Evolutionary conservation across 805 yeast species (phyloP), one percentile per base, ranked within the genome.

Genomic region (Candida nonsorbophila): DNA sequence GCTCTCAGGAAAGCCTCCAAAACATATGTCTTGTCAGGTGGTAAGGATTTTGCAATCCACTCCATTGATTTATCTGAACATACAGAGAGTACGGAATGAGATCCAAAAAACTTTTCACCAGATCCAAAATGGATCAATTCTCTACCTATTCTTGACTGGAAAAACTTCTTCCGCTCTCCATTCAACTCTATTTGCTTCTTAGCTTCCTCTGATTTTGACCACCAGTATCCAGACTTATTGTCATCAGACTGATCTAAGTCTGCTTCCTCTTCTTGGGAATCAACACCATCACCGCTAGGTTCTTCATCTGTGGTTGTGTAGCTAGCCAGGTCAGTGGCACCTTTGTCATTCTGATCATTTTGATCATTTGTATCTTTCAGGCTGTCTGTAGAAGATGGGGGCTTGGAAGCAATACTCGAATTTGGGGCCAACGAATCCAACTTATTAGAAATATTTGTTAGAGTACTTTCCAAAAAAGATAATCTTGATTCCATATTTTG

Each of bases 81-180:
- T 4, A 62, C 52, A 19, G 56, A 47, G 30, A 58, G 31, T 21
- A 58, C 48, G 10, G 67, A 59, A 33, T 62, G 69, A 16, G 55
- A 41, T 6, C 66, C 68, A 21, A 52, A 47, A 31, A 45, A 62
- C 16, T 51, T 50, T 22, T 44, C 50, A 16, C 33, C 12, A 9
- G 32, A 10, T 16, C 20, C 14, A 21, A 7, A 8, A 7, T 7
- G 13, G 11, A 21, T 10, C 7, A 8, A 21, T 8, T 21, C 24
- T 21, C 11, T 7, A 21, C 12, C 12, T n/a, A n/a, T n/a, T n/a
- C n/a, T n/a, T n/a, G 22, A 16, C n/a, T 3, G 30, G 18, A 12
- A 27, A 27, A 4, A 24, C 16, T 16, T 25, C 7, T 6, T 18
- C n/a, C 11, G 22, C 8, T n/a, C n/a, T 14, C 11, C 13, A 16